phyloP scores from a whole-genome alignment of 768 basidiomycete species.

The Brasilioporus rufonigricans region DNA sequence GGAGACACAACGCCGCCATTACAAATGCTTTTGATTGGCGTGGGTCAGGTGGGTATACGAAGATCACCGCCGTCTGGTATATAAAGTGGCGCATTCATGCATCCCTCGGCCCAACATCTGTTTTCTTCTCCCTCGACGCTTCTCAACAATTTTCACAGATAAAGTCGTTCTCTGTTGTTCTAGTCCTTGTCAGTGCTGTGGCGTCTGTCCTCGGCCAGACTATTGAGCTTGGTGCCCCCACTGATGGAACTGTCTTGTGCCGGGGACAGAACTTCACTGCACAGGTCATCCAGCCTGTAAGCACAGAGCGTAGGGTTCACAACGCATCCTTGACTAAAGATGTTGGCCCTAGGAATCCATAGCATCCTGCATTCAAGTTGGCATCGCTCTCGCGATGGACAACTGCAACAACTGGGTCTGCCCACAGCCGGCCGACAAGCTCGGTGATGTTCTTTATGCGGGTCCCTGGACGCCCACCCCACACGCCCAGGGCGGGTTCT shows the following conservation, averaged over 20 bases:
- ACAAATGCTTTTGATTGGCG: too few species aligned
- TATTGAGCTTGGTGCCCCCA: conserved; percentile 25
- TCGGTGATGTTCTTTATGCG: conserved; percentile 29
- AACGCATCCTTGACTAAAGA: background rate
- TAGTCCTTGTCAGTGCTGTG: background rate
- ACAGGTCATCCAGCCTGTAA: conserved; percentile 24
- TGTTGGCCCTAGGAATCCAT: conserved; percentile 14
- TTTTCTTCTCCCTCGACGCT: background rate
- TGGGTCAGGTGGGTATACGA: too few species aligned
- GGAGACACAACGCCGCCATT: background rate
- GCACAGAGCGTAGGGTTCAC: background rate
- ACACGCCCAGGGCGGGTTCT: conserved; percentile 18
- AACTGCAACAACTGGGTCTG: conserved; percentile 21
- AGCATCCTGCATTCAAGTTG: conserved; percentile 23
- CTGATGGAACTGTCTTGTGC: conserved; percentile 15
- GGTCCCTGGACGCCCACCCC: conserved; percentile 27
- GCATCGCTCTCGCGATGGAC: conserved; percentile 29
- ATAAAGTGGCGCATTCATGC: background rate
- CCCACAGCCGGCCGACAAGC: conserved; percentile 17
- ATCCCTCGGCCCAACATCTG: background rate
- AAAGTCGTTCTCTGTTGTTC: conserved; percentile 13
- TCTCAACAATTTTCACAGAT: conserved; percentile 2
- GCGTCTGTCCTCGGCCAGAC: conserved; percentile 25
- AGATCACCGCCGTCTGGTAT: background rate
- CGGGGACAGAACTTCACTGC: conserved; percentile 19